Evolutionary conservation across 2,329 filamentous ascomycete genomes (phyloP).

Genomic region (Claviceps spartinae): DNA sequence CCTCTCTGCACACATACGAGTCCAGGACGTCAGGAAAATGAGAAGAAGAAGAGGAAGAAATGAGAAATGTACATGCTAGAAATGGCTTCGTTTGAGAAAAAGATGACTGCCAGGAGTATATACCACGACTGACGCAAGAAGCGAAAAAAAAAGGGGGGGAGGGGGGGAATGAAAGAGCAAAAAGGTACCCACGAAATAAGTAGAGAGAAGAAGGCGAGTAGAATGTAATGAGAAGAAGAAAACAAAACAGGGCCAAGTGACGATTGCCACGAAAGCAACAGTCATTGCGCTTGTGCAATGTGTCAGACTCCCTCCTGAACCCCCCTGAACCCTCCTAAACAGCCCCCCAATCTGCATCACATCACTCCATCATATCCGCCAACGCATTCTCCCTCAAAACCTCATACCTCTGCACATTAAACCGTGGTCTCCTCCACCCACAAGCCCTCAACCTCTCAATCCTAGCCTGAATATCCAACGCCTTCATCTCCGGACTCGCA

Average conservation of each 20-base stretch:
- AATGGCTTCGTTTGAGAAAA: no score
- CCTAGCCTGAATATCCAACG: slow-evolving; percentile 31
- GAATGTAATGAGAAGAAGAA: neutral
- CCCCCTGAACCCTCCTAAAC: neutral
- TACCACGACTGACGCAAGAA: no score
- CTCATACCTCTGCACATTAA: slow-evolving; percentile 39
- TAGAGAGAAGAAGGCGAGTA: no score
- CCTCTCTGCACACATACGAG: no score
- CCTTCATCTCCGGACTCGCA: slow-evolving; percentile 22
- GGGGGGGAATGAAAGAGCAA: no score
- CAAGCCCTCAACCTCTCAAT: slow-evolving; percentile 40
- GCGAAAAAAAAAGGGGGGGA: no score
- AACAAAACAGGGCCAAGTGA: no score
- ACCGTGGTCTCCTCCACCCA: slow-evolving; percentile 43
- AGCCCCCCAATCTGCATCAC: neutral
- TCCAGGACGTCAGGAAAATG: no score
- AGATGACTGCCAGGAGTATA: no score
- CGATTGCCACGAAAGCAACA: neutral
- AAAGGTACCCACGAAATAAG: no score
- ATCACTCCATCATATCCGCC: slow-evolving; percentile 28
- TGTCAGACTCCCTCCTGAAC: neutral
- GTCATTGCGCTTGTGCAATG: neutral
- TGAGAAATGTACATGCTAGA: no score
- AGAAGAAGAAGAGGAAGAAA: no score
- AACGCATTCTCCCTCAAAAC: slow-evolving; percentile 36